Percentiles rank a stretch among this genome's conserved stretches.
Conservation (phyloP, 257 asterid species). For the Salvia hispanica region DNA sequence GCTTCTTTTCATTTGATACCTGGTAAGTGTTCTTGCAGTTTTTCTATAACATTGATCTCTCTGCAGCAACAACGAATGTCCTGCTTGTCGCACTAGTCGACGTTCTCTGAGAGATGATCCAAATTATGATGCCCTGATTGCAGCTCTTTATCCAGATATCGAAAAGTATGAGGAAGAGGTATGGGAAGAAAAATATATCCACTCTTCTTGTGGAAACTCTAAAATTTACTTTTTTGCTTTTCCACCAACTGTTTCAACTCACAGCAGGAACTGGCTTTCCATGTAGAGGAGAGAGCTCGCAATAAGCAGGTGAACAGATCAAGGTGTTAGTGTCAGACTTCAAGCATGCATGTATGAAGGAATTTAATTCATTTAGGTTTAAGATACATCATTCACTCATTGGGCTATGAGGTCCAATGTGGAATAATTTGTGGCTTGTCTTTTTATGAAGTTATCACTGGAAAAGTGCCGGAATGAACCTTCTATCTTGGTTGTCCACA, state of each 20-base stretch:
- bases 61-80: slow-evolving; percentile 95
- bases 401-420: slow-evolving; percentile 23
- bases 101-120: slow-evolving; percentile 99
- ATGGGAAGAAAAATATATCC: slow-evolving; percentile 32
- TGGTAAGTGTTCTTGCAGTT: slow-evolving; percentile 20
- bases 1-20: slow-evolving; percentile 27
- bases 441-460: slow-evolving; percentile 9
- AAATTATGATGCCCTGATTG: slow-evolving; percentile 86
- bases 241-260: slow-evolving; percentile 21
- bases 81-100: slow-evolving; percentile 99
- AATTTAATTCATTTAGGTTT: slow-evolving; percentile 19
- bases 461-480: neutral
- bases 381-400: slow-evolving; percentile 6
- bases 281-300: slow-evolving; percentile 80
- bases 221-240: slow-evolving; percentile 28
- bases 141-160: slow-evolving; percentile 85
- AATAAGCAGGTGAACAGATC: slow-evolving; percentile 69
- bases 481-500: neutral
- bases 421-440: slow-evolving; percentile 14
- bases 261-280: slow-evolving; percentile 80
- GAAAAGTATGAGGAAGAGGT: slow-evolving; percentile 97
- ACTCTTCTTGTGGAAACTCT: slow-evolving; percentile 24
- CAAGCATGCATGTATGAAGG: slow-evolving; percentile 17
- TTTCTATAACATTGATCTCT: slow-evolving; percentile 26
- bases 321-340: slow-evolving; percentile 23